These are phyloP conservation scores for Rhipidocladum racemiflorum DNA, from an alignment of 176 grass and related monocot species.

Conservation along the genomic window DNA sequence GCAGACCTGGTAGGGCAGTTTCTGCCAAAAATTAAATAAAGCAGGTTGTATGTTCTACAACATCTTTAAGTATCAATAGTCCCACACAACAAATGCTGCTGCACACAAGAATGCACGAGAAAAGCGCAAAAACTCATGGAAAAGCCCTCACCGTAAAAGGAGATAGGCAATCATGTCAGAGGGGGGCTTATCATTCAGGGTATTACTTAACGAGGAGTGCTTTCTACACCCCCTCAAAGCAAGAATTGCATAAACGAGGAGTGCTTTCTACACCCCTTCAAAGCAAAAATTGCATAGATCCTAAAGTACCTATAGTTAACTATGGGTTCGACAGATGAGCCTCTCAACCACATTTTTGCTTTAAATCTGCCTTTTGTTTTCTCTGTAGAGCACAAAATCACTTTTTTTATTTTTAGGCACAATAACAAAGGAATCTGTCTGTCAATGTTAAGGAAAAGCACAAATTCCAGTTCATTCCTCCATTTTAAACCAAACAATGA, in stretches of 20 bases:
- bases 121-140: constrained; percentile 24
- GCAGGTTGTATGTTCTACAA: constrained; percentile 7
- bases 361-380: background rate
- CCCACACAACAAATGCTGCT: constrained; percentile 16
- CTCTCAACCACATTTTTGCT: background rate
- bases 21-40: constrained; percentile 33
- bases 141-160: background rate
- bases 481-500: background rate
- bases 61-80: constrained; percentile 18
- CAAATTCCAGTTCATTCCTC: background rate
- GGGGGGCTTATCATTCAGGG: background rate
- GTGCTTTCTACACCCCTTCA: background rate
- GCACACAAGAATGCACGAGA: constrained; percentile 8
- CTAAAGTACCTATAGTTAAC: background rate
- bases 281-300: constrained; percentile 8
- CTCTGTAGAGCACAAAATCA: background rate
- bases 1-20: constrained; percentile 34
- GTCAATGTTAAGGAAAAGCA: background rate
- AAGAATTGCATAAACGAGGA: no score
- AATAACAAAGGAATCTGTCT: background rate
- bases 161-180: background rate
- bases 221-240: no score
- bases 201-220: background rate
- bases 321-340: background rate
- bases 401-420: background rate